These are phyloP conservation scores for Penicillium sp. DNA, from an alignment of 2,329 filamentous ascomycete species.

Conservation along the genomic window DNA sequence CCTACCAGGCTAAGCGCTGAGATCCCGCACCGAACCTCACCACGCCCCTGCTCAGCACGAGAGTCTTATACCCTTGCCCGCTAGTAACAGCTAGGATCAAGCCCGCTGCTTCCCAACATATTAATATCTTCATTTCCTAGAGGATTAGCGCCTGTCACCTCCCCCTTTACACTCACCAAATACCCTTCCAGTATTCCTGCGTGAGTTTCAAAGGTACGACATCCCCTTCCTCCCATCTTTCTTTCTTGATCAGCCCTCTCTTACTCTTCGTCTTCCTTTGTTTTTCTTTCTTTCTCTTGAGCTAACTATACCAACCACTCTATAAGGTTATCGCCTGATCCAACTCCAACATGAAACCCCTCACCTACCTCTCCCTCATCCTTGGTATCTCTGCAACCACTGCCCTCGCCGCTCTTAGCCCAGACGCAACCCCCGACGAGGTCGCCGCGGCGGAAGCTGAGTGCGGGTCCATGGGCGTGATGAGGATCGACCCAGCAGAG, in stretches of 20 bases:
- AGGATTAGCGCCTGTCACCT: conserved; percentile 5
- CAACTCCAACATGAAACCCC: conserved; percentile 18
- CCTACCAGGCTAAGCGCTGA: conserved; percentile 4
- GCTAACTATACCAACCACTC: conserved; percentile 12
- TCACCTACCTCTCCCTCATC: conserved; percentile 20
- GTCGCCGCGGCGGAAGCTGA: conserved; percentile 16
- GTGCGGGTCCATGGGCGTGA: conserved; percentile 18
- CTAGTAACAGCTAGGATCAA: no score
- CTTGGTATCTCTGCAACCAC: conserved; percentile 22
- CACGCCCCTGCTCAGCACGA: no score
- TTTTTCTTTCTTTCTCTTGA: neutral
- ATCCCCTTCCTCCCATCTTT: conserved; percentile 10
- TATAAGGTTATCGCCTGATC: conserved; percentile 7
- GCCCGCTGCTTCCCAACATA: no score
- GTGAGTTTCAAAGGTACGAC: conserved; percentile 12
- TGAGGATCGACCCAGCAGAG: conserved; percentile 18
- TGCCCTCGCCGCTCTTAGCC: conserved; percentile 17
- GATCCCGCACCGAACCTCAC: neutral
- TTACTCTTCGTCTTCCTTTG: conserved; percentile 9
- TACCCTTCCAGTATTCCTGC: conserved; percentile 10
- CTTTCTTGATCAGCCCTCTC: conserved; percentile 8
- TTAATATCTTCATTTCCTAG: conserved; percentile 5
- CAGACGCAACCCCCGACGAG: conserved; percentile 18
- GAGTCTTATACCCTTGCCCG: no score
- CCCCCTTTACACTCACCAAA: conserved; percentile 7